These are phyloP conservation scores for Rhazya stricta DNA, from an alignment of 257 asterid genomes.

Conservation along the genomic window DNA sequence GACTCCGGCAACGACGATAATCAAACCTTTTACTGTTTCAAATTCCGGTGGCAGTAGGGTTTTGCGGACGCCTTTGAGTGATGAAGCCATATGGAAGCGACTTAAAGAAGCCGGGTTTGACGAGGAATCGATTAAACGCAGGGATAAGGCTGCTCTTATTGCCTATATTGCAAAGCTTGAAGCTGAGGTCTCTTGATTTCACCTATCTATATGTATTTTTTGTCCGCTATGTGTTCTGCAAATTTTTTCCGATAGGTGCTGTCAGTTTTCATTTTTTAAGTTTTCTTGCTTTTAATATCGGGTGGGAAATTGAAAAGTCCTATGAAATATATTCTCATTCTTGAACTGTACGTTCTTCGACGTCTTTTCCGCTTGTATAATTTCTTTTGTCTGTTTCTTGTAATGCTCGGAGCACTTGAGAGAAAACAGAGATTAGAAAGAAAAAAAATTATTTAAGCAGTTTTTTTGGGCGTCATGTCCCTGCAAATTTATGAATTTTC, in stretches of 20 bases:
- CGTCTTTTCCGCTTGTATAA: not conserved
- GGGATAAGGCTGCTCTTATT: constrained; percentile 86
- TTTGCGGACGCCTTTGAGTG: constrained; percentile 62
- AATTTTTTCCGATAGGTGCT: not conserved
- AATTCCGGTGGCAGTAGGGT: constrained; percentile 37
- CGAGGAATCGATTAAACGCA: constrained; percentile 84
- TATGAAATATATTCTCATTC: not conserved
- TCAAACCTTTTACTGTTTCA: constrained; percentile 40
- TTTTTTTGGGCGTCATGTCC: not conserved
- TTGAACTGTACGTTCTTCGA: not conserved
- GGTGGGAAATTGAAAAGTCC: not conserved
- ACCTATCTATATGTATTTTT: not conserved
- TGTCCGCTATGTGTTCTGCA: constrained; percentile 1
- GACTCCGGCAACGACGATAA: constrained; percentile 33
- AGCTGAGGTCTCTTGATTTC: constrained; percentile 54
- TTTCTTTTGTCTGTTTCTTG: constrained; percentile 2
- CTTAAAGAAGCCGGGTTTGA: constrained; percentile 87
- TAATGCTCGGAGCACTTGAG: not conserved
- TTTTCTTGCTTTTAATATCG: not conserved
- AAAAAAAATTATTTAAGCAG: not conserved
- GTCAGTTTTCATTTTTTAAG: not conserved
- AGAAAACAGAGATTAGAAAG: not conserved
- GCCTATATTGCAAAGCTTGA: constrained; percentile 86
- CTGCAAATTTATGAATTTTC: not conserved
- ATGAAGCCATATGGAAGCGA: constrained; percentile 74